Evolutionary conservation across 805 yeast species (phyloP).

Genomic region (Candida hungchunana): DNA sequence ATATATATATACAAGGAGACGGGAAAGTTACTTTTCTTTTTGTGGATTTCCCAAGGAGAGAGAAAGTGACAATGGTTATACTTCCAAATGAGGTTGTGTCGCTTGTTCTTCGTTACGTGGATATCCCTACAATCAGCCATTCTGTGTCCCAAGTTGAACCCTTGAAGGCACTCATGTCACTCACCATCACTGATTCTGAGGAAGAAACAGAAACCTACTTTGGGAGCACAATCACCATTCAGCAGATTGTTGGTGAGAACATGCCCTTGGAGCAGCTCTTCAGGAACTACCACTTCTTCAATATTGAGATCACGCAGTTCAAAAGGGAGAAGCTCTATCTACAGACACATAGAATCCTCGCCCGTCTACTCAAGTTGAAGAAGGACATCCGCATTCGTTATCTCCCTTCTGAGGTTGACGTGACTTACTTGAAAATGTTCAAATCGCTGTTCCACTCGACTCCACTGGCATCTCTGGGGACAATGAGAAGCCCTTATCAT

Average conservation of each 20-base stretch:
- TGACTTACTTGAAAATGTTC: slow-evolving; percentile 22
- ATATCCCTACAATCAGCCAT: slow-evolving; percentile 3
- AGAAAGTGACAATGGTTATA: slow-evolving; percentile 1
- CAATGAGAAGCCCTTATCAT: slow-evolving; percentile 4
- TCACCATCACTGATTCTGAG: slow-evolving; percentile 10
- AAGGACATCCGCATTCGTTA: slow-evolving; percentile 14
- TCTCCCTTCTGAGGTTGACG: slow-evolving; percentile 13
- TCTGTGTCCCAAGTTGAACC: slow-evolving; percentile 13
- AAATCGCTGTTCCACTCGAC: slow-evolving; percentile 16
- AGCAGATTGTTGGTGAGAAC: slow-evolving; percentile 9
- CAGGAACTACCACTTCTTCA: slow-evolving; percentile 15
- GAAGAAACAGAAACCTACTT: not conserved
- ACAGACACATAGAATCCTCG: slow-evolving; percentile 11
- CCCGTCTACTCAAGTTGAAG: slow-evolving; percentile 10
- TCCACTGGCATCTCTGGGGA: slow-evolving; percentile 1
- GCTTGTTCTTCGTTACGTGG: slow-evolving; percentile 5
- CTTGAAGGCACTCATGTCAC: slow-evolving; percentile 12
- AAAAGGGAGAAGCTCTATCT: slow-evolving; percentile 6
- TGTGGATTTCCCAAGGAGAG: no score
- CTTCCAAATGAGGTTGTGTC: slow-evolving; percentile 12
- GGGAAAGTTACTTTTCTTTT: no score
- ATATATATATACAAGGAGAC: no score
- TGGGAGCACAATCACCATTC: slow-evolving; percentile 8
- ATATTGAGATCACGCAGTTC: slow-evolving; percentile 11
- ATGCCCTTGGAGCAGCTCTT: slow-evolving; percentile 9